These are phyloP conservation scores for Datura wrightii DNA, from an alignment of 257 asterid species.

Conservation along the genomic window DNA sequence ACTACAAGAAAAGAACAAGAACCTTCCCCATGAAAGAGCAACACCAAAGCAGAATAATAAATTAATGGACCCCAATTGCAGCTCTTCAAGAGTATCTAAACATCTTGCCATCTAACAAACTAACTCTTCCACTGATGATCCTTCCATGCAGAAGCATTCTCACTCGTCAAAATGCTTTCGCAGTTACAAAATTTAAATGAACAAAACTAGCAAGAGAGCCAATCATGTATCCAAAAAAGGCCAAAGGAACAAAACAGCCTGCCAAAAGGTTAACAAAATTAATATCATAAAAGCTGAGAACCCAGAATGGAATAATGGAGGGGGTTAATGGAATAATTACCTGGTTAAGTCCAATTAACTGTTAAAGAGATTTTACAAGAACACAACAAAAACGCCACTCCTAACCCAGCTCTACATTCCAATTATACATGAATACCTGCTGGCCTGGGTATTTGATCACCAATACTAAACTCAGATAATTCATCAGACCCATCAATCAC, in stretches of 20 bases:
- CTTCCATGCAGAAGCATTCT: slow-evolving; percentile 47
- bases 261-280: slow-evolving; percentile 68
- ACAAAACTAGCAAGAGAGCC: slow-evolving; percentile 67
- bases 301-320: slow-evolving; percentile 30
- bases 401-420: slow-evolving; percentile 47
- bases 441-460: slow-evolving; percentile 39
- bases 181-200: slow-evolving; percentile 50
- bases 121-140: slow-evolving; percentile 48
- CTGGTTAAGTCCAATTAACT: slow-evolving; percentile 50
- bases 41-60: slow-evolving; percentile 43
- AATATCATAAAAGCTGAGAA: slow-evolving; percentile 44
- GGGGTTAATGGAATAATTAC: slow-evolving; percentile 49
- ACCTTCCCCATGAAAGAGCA: slow-evolving; percentile 37
- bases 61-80: slow-evolving; percentile 41
- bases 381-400: slow-evolving; percentile 45
- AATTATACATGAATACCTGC: slow-evolving; percentile 45
- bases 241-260: slow-evolving; percentile 68
- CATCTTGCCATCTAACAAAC: slow-evolving; percentile 39
- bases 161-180: slow-evolving; percentile 52
- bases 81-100: slow-evolving; percentile 47
- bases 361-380: slow-evolving; percentile 48
- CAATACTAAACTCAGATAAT: slow-evolving; percentile 38
- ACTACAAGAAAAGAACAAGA: slow-evolving; percentile 37
- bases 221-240: slow-evolving; percentile 60
- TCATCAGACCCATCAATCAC: slow-evolving; percentile 49